Evolutionary conservation across 2,329 filamentous ascomycete genomes (phyloP), one percentile per base, ranked within the genome.

Genomic region (Zymoseptoria tritici): DNA sequence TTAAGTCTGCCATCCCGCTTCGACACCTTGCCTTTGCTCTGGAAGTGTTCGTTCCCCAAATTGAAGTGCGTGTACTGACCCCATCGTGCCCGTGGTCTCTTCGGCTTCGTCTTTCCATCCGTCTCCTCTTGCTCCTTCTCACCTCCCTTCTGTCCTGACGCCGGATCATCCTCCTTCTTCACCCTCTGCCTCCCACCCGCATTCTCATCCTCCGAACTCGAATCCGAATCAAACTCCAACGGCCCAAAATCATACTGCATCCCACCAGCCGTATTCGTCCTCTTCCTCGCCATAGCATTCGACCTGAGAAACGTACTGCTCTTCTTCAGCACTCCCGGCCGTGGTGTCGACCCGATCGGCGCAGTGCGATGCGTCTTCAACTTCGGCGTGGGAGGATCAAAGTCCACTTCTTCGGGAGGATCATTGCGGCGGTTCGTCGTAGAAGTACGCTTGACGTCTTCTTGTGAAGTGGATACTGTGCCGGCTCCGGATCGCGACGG

Each of bases 1-100:
- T 84, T 85, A 54, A 92, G 74, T 21, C 89, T 81, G 0, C 89
- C 89, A 71, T 91, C 88, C 53, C 77, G 80, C 71, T 84, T 87
- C 2, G 81, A 85, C 1, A 90, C 81, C 62, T 79, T 84, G 22
- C 86, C 87, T 62, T 80, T 84, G 1, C 85, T 88, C 20, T 77
- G 79, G 72, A 85, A 88, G 55, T 87, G 77, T 3, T 88, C 80
- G 65, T 90, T 87, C 4, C 79, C 80, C 19, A 90, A 77, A 49
- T 77, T 77, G 71, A 90, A 87, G 2, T 78, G 78, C 0, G 80
- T 77, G 64, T 80, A 85, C 61, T 73, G 59, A 13, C 61, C 62
- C 13, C 13, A 46, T 46, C 36, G 19, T 50, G 60, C 57, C 52
- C n/a, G 59, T 55, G 16, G 50, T 56, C 19, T 57, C 42, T 20